Evolutionary conservation across 768 basidiomycete species (phyloP).

Genomic region (Tricholoma terreum): DNA sequence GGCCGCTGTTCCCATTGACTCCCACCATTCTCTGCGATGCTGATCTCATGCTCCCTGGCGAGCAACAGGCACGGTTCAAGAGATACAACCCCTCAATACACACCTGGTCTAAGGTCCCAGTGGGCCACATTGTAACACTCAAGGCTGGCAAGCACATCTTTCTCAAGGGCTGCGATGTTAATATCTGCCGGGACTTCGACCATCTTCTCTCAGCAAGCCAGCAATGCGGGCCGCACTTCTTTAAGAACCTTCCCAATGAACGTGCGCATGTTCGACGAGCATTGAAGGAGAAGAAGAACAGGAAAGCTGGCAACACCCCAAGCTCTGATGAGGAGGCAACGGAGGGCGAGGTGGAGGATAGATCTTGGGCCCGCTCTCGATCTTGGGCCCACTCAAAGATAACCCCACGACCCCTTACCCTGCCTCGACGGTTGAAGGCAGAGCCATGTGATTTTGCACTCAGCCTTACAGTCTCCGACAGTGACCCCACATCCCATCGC

Average conservation of each 20-base stretch:
- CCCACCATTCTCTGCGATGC: neutral
- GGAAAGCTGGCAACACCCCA: neutral
- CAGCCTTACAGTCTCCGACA: neutral
- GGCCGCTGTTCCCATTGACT: neutral
- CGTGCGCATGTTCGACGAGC: neutral
- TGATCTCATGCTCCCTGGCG: neutral
- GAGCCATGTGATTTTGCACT: neutral
- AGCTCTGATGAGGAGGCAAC: neutral
- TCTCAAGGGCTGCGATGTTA: neutral
- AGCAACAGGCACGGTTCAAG: neutral
- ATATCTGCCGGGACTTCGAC: neutral
- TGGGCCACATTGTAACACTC: slow-evolving; percentile 1
- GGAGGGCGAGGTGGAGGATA: neutral
- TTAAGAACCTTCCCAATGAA: neutral
- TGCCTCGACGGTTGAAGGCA: neutral
- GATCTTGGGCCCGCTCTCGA: neutral
- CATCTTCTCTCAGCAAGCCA: neutral
- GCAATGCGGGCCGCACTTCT: neutral
- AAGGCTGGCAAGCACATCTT: slow-evolving; percentile 2
- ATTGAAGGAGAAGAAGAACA: neutral
- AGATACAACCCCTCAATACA: neutral
- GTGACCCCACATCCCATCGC: too few species aligned
- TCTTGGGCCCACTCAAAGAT: neutral
- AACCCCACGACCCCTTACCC: neutral
- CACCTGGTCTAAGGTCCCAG: slow-evolving; percentile 2